Percentiles rank a stretch among this genome's conserved stretches.
Evolutionary conservation across 441 rosid genomes (phyloP).

Genomic region (Syzygium syzygioides): DNA sequence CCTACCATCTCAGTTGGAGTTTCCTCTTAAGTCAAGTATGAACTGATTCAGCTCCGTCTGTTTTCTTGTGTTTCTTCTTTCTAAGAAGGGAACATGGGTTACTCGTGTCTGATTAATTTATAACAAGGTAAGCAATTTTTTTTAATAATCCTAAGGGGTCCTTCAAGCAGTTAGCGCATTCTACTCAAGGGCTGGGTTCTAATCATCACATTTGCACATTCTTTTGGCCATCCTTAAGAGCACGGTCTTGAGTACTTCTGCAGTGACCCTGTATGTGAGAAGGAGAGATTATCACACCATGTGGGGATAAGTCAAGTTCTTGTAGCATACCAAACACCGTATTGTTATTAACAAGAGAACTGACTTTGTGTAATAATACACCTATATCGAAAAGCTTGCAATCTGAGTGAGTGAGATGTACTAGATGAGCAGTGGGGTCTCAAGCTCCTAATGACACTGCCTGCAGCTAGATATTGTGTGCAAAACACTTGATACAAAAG

Average conservation of each 20-base stretch:
- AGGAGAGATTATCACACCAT: neutral
- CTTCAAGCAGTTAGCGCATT: neutral
- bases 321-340: neutral
- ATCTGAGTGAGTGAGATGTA: neutral
- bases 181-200: neutral
- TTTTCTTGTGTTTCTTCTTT: neutral
- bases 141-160: neutral
- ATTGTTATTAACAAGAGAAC: neutral
- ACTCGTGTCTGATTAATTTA: neutral
- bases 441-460: neutral
- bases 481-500: neutral
- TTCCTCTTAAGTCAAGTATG: constrained; percentile 45
- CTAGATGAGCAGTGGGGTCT: neutral
- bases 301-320: neutral
- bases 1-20: constrained; percentile 65
- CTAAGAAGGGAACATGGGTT: neutral
- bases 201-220: neutral
- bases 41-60: neutral
- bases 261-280: neutral
- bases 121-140: neutral
- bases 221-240: neutral
- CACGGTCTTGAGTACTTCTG: constrained; percentile 5
- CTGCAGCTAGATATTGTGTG: neutral
- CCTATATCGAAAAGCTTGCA: neutral
- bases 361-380: neutral